Evolutionary conservation across 1,284 basidiomycete genomes (phyloP), one percentile per base, ranked within the genome.

Genomic region (Ceratobasidium sp.): DNA sequence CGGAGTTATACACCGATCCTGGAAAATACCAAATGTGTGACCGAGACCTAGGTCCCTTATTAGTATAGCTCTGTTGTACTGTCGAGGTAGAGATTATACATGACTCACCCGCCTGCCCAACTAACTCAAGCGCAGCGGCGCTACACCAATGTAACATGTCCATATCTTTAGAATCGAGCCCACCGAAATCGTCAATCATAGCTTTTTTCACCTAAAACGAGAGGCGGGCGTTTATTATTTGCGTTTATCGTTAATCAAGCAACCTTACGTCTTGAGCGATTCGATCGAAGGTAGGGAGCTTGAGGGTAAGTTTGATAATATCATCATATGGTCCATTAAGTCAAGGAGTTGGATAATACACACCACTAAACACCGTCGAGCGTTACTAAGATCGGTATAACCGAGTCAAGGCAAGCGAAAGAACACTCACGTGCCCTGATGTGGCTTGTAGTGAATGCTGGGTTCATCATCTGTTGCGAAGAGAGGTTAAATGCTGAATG

Each of bases 71-170:
- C 36, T 41, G 6, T 11, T 41, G 44, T 31, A 50, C 1, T 44
- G 9, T 59, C 9, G 9, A 31, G 22, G 3, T 31, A 7, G n/a
- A n/a, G 29, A 41, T 41, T 11, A 41, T 60, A 17, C 45, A 41
- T 41, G 36, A 60, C 67, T 7, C 33, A 60, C 67, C 67, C 3
- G 67, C 67, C 33, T 72, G 67, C 3, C 67, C 67, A 41, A 72
- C 60, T 5, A 60, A 19, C 22, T 72, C 67, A 17, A 72, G 67
- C 2, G 67, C 67, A 4, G 53, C 36, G 15, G 56, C 44, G n/a
- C 56, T 72, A 60, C 67, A 72, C 67, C 67, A 72, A 9, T 60
- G 0, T 9, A 60, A 11, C 24, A 51, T 36, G 36, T 72, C 57
- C 19, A 47, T 60, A 14, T 60, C 67, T 29, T 72, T 72, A 9